These are phyloP conservation scores for Talaromyces islandicus DNA, from an alignment of 2,329 filamentous ascomycete species.

Conservation along the genomic window DNA sequence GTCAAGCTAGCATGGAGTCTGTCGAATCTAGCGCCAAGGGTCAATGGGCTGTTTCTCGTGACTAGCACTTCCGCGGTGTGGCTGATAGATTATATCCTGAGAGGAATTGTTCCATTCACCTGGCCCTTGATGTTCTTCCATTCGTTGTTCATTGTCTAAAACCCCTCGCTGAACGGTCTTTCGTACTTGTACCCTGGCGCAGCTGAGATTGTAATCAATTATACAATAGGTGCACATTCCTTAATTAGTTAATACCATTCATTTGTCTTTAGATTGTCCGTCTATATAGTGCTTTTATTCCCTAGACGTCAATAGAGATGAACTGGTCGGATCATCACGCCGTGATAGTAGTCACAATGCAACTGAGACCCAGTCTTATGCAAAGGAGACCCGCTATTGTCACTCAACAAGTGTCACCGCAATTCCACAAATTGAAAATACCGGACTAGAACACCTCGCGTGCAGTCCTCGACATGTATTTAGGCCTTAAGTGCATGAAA, in stretches of 20 bases:
- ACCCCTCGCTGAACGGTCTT: slow-evolving; percentile 7
- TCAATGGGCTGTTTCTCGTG: slow-evolving; percentile 12
- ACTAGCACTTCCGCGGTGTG: not conserved
- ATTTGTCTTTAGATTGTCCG: not conserved
- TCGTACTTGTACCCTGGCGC: not conserved
- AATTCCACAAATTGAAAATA: not conserved
- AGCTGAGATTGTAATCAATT: slow-evolving; percentile 4
- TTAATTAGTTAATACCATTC: not conserved
- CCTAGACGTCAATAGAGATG: not conserved
- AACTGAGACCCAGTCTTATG: not conserved
- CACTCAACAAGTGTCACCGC: not conserved
- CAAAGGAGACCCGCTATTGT: not conserved
- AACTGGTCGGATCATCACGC: not conserved
- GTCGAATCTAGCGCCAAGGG: slow-evolving; percentile 11
- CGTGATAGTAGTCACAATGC: not conserved
- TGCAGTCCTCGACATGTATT: not conserved
- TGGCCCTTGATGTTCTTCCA: not conserved
- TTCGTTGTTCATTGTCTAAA: slow-evolving; percentile 3
- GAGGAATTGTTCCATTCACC: too few species aligned
- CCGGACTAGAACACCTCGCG: not conserved
- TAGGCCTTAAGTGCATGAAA: not conserved
- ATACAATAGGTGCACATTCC: slow-evolving; percentile 6
- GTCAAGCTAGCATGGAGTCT: slow-evolving; percentile 11
- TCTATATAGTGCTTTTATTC: not conserved
- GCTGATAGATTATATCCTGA: not conserved